Conservation (phyloP, 2,329 filamentous ascomycete species). For the Periconia macrospinosa region DNA sequence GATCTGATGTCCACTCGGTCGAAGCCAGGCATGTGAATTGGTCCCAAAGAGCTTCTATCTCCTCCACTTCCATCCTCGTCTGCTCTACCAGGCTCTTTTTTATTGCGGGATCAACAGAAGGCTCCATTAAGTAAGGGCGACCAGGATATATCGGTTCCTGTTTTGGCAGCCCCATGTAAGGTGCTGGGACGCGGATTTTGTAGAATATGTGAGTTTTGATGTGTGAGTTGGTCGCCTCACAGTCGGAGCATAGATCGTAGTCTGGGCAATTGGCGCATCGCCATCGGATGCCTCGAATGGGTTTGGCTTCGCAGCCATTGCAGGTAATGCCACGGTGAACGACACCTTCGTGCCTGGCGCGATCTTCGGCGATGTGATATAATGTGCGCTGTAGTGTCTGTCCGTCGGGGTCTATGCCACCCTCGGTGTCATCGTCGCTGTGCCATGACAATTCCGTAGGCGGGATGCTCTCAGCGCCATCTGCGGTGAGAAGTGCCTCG, state of each 20-base stretch:
- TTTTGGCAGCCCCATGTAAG: slow-evolving; percentile 75
- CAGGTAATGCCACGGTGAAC: slow-evolving; percentile 92
- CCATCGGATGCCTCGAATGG: slow-evolving; percentile 90
- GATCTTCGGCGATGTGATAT: slow-evolving; percentile 92
- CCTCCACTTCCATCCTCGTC: slow-evolving; percentile 70
- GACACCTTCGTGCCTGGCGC: slow-evolving; percentile 73
- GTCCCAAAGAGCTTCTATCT: slow-evolving; percentile 92
- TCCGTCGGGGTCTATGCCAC: slow-evolving; percentile 53
- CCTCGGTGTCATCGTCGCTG: slow-evolving; percentile 44
- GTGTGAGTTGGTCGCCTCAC: slow-evolving; percentile 76
- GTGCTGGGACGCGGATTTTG: slow-evolving; percentile 89
- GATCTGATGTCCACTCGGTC: slow-evolving; percentile 79
- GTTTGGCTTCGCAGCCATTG: slow-evolving; percentile 83
- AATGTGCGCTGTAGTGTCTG: slow-evolving; percentile 84
- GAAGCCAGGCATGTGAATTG: slow-evolving; percentile 95
- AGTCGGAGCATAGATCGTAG: slow-evolving; percentile 92
- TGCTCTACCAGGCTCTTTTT: slow-evolving; percentile 61
- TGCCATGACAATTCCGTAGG: slow-evolving; percentile 34
- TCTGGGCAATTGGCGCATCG: slow-evolving; percentile 95
- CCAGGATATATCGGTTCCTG: slow-evolving; percentile 55
- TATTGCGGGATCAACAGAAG: slow-evolving; percentile 67
- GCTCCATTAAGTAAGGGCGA: slow-evolving; percentile 71
- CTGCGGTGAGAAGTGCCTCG: slow-evolving; percentile 5
- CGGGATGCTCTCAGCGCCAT: slow-evolving; percentile 33
- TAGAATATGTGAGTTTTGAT: slow-evolving; percentile 94